Evolutionary conservation across 306 rosid genomes (phyloP), one percentile per base, ranked within the genome.

Genomic region (Vicia faba): DNA sequence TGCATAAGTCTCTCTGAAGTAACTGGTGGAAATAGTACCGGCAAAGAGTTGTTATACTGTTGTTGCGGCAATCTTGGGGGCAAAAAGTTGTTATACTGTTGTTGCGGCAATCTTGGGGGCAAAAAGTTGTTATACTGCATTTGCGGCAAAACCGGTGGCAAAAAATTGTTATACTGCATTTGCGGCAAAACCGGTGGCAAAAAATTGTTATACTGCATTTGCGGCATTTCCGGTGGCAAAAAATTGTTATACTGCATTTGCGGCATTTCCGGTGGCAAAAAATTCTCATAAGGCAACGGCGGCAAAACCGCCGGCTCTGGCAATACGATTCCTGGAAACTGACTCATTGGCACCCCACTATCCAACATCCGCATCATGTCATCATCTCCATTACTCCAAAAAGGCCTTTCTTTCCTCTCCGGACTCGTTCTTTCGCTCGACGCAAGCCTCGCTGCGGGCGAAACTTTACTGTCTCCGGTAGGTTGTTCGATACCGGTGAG

Each of bases 401-500:
- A 38, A 31, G 2, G 31, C 31, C 33, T n/a, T n/a, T n/a, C n/a
- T n/a, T n/a, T n/a, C n/a, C n/a, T n/a, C n/a, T n/a, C n/a, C n/a
- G n/a, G n/a, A n/a, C n/a, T 86, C 1, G 86, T 83, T 60, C 76
- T 83, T 54, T 86, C 88, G 2, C 82, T 82, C 11, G 95, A 80
- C 18, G 91, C 93, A 7, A 86, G 31, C 40, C 88, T 82, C 5
- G 89, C 93, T 10, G 95, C 96, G 8, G 95, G 96, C 2, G 87
- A 91, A 3, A 86, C 64, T 19, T 77, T 76, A 5, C 78, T 88
- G 15, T 64, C 33, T 49, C 70, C 57, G 35, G 75, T 31, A 2
- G 74, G 7, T 1, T 59, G 51, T 3, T 53, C 66, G 0, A 75
- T 61, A 0, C 97, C 97, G 29, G 97, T 91, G 66, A 91, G 97